Conservation (phyloP, 345 rosid genomes). For the Eucalyptus cladocalyx region DNA sequence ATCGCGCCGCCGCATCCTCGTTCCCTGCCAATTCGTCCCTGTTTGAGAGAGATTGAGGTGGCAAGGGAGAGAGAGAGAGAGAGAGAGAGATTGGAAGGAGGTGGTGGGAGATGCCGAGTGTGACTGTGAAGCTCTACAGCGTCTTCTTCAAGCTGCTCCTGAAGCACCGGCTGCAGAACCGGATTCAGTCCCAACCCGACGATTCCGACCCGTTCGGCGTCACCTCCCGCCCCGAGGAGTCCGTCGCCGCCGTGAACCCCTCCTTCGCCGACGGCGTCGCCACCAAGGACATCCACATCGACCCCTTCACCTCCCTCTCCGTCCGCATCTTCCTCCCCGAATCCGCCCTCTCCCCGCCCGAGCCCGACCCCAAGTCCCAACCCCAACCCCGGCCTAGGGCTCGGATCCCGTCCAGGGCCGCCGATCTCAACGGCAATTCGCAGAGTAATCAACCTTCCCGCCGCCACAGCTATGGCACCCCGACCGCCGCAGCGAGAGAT, state of each 20-base stretch:
- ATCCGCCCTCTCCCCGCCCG: slow-evolving; percentile 60
- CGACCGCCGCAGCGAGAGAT: not conserved
- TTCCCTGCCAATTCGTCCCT: not conserved
- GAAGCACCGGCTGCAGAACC: slow-evolving; percentile 74
- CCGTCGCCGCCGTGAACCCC: slow-evolving; percentile 64
- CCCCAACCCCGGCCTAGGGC: not conserved
- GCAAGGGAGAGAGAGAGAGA: not conserved
- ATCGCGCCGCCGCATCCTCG: not conserved
- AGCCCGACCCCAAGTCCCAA: slow-evolving; percentile 13
- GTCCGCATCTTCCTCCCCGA: slow-evolving; percentile 90
- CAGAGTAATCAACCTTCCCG: not conserved
- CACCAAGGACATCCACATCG: slow-evolving; percentile 92
- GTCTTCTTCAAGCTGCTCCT: slow-evolving; percentile 88
- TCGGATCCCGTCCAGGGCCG: not conserved
- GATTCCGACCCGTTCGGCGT: slow-evolving; percentile 49
- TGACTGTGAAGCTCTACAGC: slow-evolving; percentile 79
- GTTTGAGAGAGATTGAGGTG: not conserved
- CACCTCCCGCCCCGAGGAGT: slow-evolving; percentile 74
- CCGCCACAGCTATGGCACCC: not conserved
- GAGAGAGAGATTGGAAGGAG: not conserved
- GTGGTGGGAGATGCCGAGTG: slow-evolving; percentile 65
- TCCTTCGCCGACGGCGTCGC: slow-evolving; percentile 85
- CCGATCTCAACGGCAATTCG: not conserved
- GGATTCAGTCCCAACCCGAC: slow-evolving; percentile 41
- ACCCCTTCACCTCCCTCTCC: slow-evolving; percentile 70